Evolutionary conservation across 345 rosid genomes (phyloP).

Genomic region (Mercurialis annua): DNA sequence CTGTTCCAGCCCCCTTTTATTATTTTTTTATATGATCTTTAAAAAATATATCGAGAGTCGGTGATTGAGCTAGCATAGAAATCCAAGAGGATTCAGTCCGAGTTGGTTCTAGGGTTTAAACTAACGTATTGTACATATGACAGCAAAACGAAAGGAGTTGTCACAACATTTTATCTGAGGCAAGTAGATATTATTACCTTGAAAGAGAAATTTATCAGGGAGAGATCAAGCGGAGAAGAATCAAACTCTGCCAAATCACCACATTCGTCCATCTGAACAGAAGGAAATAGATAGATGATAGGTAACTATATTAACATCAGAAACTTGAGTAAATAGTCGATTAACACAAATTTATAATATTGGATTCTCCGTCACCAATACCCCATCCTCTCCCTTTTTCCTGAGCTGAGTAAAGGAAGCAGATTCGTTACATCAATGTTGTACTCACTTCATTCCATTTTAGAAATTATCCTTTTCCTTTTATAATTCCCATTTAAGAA

Average conservation of each 20-base stretch:
- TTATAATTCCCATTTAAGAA: too few relatives aligned
- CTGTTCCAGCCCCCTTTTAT: too few relatives aligned
- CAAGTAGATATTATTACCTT: constrained; percentile 43
- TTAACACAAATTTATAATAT: not conserved
- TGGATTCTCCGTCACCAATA: not conserved
- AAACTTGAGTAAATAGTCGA: not conserved
- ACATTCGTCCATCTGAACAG: constrained; percentile 57
- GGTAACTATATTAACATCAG: not conserved
- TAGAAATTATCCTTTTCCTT: too few relatives aligned
- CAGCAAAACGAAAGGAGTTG: not conserved
- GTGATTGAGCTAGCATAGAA: not conserved
- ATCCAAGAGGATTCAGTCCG: not conserved
- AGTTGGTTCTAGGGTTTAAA: not conserved
- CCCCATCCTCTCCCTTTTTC: not conserved
- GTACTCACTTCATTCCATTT: too few relatives aligned
- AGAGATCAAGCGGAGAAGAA: constrained; percentile 53
- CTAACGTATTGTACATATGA: too few relatives aligned
- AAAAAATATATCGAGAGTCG: not conserved
- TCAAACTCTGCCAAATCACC: constrained; percentile 54
- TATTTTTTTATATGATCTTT: too few relatives aligned
- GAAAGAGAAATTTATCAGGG: constrained; percentile 70
- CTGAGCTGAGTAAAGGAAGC: not conserved
- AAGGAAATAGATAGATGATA: not conserved
- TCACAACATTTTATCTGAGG: not conserved
- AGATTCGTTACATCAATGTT: too few relatives aligned